A percentile compares a stretch with the other conserved stretches of the same genome.
These are phyloP conservation scores for Coniochaeta sp. DNA, from an alignment of 2,329 filamentous ascomycete genomes.

Conservation along the genomic window DNA sequence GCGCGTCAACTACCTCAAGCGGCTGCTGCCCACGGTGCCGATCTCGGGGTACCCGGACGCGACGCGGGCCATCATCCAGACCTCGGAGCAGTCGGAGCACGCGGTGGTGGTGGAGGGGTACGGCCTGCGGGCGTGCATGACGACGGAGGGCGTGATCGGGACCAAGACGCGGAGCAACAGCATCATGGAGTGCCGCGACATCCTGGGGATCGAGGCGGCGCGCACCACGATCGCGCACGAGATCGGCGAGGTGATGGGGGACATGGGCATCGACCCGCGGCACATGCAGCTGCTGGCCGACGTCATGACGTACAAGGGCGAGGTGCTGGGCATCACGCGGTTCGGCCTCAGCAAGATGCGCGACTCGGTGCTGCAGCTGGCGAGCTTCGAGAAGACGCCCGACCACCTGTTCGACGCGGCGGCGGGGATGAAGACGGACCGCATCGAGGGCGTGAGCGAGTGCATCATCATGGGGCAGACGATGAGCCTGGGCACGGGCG, in stretches of 20 bases:
- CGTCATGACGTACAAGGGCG: conserved; percentile 98
- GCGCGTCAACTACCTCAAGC: conserved; percentile 78
- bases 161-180: conserved; percentile 71
- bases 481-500: conserved; percentile 84
- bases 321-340: conserved; percentile 91
- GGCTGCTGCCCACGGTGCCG: conserved; percentile 71
- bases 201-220: conserved; percentile 93
- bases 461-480: conserved; percentile 98
- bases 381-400: conserved; percentile 95
- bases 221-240: conserved; percentile 82
- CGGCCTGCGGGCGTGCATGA: conserved; percentile 83
- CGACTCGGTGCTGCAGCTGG: conserved; percentile 86
- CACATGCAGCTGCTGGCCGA: conserved; percentile 97
- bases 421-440: conserved; percentile 83
- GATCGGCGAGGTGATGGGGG: conserved; percentile 82
- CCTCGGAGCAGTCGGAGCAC: conserved; percentile 58
- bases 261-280: conserved; percentile 92
- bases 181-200: conserved; percentile 79
- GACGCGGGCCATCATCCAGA: conserved; percentile 80
- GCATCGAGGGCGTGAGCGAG: conserved; percentile 88
- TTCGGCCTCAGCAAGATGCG: conserved; percentile 96
- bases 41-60: conserved; percentile 88
- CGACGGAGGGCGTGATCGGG: conserved; percentile 82
- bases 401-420: conserved; percentile 96
- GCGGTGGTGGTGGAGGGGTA: conserved; percentile 91